These are phyloP conservation scores for Penicillium canescens DNA, from an alignment of 495 filamentous ascomycete species.

Conservation along the genomic window DNA sequence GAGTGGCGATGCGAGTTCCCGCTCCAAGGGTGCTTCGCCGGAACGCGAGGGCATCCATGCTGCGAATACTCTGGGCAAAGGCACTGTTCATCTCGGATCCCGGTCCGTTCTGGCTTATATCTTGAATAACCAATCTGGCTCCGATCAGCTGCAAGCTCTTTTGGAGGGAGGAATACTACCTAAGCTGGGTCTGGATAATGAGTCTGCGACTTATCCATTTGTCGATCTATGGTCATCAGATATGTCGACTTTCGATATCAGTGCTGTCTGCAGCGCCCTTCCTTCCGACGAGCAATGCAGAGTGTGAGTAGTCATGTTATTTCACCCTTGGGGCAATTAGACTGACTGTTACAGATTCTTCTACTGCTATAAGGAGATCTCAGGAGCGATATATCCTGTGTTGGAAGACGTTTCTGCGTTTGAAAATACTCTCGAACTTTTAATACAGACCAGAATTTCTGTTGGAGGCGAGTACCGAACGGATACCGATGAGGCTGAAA, in stretches of 20 bases:
- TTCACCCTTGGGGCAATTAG: neutral
- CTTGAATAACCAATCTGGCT: constrained; percentile 61
- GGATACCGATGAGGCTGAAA: constrained; percentile 34
- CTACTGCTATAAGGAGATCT: constrained; percentile 73
- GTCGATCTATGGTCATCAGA: constrained; percentile 61
- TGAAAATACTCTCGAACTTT: constrained; percentile 65
- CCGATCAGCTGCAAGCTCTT: constrained; percentile 64
- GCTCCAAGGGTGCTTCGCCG: constrained; percentile 39
- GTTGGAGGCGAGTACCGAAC: constrained; percentile 44
- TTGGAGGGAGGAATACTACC: constrained; percentile 77
- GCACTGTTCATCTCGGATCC: constrained; percentile 59
- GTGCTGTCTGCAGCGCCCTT: constrained; percentile 70
- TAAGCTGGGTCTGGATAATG: constrained; percentile 79
- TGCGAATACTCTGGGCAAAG: constrained; percentile 52
- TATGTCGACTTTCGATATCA: constrained; percentile 70
- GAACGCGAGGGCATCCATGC: constrained; percentile 58
- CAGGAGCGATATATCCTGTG: constrained; percentile 81
- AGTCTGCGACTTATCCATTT: constrained; percentile 79
- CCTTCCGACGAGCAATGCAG: constrained; percentile 63
- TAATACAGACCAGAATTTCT: constrained; percentile 63
- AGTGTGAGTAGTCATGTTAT: constrained; percentile 50
- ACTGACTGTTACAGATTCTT: constrained; percentile 57
- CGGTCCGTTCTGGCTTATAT: constrained; percentile 60
- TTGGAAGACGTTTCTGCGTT: constrained; percentile 71
- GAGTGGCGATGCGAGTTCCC: constrained; percentile 51